Evolutionary conservation across 106 monocot species (phyloP).

Genomic region (Allium sativum): DNA sequence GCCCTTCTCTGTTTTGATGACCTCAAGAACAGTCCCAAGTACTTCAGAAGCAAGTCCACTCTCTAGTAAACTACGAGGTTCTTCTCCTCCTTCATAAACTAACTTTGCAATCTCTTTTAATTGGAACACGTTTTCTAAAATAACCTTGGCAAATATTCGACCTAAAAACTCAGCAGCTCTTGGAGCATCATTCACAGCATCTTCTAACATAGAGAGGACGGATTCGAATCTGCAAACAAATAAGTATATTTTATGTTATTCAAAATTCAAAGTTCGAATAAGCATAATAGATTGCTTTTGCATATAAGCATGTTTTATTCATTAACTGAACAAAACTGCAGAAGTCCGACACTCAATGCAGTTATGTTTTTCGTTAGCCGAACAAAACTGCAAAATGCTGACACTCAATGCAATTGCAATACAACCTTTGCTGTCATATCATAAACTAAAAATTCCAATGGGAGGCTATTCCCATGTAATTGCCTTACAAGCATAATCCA

Average conservation of each 20-base stretch:
- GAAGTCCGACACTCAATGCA: no score
- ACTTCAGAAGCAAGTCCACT: conserved; percentile 59
- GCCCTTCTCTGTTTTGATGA: conserved; percentile 45
- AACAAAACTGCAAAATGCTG: no score
- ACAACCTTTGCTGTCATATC: no score
- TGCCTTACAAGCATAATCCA: no score
- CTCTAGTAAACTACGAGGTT: conserved; percentile 47
- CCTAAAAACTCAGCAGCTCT: conserved; percentile 75
- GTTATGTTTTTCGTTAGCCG: no score
- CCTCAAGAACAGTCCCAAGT: conserved; percentile 37
- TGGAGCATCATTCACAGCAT: conserved; percentile 72
- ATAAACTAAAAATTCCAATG: no score
- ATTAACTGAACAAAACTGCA: no score
- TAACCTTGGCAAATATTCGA: conserved; percentile 39
- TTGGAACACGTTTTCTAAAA: conserved; percentile 34
- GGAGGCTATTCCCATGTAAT: no score
- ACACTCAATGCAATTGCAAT: no score
- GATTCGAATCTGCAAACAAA: conserved; percentile 33
- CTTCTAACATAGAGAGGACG: conserved; percentile 52
- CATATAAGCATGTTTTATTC: no score
- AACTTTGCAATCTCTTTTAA: conserved; percentile 51
- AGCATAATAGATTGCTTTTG: no score
- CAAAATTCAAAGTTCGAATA: no score
- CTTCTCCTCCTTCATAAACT: conserved; percentile 60
- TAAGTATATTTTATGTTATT: background rate